Percentiles rank a stretch among this genome's conserved stretches.
Evolutionary conservation across 352 stramenopile genomes (phyloP).

Genomic region (Pythium phragmiticola): DNA sequence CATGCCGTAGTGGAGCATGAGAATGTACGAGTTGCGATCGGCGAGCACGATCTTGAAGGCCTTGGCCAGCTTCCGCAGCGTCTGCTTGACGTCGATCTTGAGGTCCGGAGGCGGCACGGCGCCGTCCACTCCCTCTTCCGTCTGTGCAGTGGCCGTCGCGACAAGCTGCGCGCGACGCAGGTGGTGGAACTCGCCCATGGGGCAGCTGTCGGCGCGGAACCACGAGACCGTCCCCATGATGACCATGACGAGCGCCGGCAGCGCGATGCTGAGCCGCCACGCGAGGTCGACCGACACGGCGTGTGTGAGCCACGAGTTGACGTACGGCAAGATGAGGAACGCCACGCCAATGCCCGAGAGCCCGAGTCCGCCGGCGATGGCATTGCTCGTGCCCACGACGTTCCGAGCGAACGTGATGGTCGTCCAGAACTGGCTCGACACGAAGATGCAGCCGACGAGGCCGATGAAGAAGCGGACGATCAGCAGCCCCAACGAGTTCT

Average conservation of each 20-base stretch:
- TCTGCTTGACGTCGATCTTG: slow-evolving; percentile 10
- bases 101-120: neutral
- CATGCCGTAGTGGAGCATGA: slow-evolving; percentile 93
- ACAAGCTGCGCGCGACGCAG: slow-evolving; percentile 62
- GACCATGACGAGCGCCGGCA: slow-evolving; percentile 89
- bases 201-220: slow-evolving; percentile 85
- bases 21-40: slow-evolving; percentile 90
- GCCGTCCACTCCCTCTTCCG: slow-evolving; percentile 1
- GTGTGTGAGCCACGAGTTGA: slow-evolving; percentile 86
- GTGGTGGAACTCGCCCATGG: slow-evolving; percentile 92
- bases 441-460: slow-evolving; percentile 92
- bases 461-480: slow-evolving; percentile 95
- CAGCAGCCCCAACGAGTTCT: slow-evolving; percentile 62
- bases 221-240: slow-evolving; percentile 69
- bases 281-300: slow-evolving; percentile 72
- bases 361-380: slow-evolving; percentile 89
- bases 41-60: slow-evolving; percentile 59
- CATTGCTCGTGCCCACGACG: slow-evolving; percentile 93
- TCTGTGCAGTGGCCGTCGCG: slow-evolving; percentile 24
- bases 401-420: slow-evolving; percentile 94
- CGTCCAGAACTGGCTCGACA: slow-evolving; percentile 95
- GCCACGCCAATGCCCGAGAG: slow-evolving; percentile 92
- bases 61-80: slow-evolving; percentile 26
- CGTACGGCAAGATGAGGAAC: slow-evolving; percentile 86
- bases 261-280: slow-evolving; percentile 90